Evolutionary conservation across 345 rosid species (phyloP).

Genomic region (Toxicodendron radicans): DNA sequence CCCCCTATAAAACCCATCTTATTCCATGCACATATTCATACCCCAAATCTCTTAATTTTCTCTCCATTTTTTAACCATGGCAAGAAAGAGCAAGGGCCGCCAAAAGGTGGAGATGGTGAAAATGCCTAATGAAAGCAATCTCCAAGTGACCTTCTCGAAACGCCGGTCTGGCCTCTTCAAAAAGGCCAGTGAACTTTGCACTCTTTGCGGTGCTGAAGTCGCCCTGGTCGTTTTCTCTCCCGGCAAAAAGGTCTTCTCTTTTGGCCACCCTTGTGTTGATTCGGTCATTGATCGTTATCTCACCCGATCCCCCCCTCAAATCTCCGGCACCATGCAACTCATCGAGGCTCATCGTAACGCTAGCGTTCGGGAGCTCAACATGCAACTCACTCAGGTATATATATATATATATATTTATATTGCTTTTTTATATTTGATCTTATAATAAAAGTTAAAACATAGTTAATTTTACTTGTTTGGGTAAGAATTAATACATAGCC

Average conservation of each 20-base stretch:
- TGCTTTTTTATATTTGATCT: too few relatives aligned
- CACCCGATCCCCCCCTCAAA: slow-evolving; percentile 19
- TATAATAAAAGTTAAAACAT: too few relatives aligned
- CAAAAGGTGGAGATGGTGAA: slow-evolving; percentile 42
- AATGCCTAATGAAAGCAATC: slow-evolving; percentile 34
- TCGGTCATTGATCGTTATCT: slow-evolving; percentile 27
- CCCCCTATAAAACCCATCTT: slow-evolving; percentile 10
- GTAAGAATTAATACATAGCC: neutral
- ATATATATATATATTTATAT: too few relatives aligned
- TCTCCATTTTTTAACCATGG: slow-evolving; percentile 5
- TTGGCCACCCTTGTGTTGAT: slow-evolving; percentile 40
- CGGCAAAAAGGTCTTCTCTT: slow-evolving; percentile 30
- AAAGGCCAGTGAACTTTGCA: slow-evolving; percentile 45
- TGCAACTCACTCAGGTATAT: slow-evolving; percentile 39
- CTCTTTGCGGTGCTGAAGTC: slow-evolving; percentile 39
- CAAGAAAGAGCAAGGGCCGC: slow-evolving; percentile 33
- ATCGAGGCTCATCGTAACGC: slow-evolving; percentile 49
- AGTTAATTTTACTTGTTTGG: neutral
- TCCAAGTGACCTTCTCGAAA: slow-evolving; percentile 44
- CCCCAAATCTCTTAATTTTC: neutral
- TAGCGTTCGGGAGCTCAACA: slow-evolving; percentile 47
- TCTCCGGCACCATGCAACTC: slow-evolving; percentile 34
- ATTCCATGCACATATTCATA: neutral
- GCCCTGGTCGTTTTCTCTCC: slow-evolving; percentile 41
- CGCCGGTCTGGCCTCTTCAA: slow-evolving; percentile 38